Conservation (phyloP, 805 yeast species). For the Dipodascus albidus region DNA sequence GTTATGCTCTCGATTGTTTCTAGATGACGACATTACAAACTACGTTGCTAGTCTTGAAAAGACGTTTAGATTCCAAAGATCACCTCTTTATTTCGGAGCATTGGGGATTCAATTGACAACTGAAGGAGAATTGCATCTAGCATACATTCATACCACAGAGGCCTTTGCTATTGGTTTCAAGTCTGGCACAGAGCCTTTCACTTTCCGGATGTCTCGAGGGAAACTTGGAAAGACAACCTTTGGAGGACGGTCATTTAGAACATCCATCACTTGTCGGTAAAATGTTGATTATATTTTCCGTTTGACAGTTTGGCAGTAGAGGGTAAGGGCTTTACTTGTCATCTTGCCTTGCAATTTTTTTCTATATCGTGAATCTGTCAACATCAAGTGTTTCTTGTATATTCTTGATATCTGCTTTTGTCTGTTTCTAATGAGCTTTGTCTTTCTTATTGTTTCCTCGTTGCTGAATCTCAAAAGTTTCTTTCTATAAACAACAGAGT, state of each 20-base stretch:
- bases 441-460: background rate
- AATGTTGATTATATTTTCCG: too few species aligned
- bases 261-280: background rate
- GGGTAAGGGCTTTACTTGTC: background rate
- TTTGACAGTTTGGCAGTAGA: too few species aligned
- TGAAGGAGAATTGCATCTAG: constrained; percentile 4
- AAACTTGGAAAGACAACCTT: background rate
- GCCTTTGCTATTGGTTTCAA: constrained; percentile 14
- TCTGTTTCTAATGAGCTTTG: background rate
- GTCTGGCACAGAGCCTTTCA: background rate
- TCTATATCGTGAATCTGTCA: background rate
- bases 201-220: background rate
- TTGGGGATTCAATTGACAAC: constrained; percentile 5
- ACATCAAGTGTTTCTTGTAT: too few species aligned
- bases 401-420: too few species aligned
- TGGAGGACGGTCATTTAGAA: background rate
- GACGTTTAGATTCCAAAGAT: constrained; percentile 5
- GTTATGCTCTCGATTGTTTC: constrained; percentile 4
- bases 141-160: constrained; percentile 17
- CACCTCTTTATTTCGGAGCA: constrained; percentile 13
- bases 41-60: background rate
- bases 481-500: background rate
- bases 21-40: constrained; percentile 2
- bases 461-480: background rate
- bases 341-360: background rate